Evolutionary conservation across 148 eudicot genomes (phyloP), one percentile per base, ranked within the genome.

Genomic region (Nyssa sinensis): DNA sequence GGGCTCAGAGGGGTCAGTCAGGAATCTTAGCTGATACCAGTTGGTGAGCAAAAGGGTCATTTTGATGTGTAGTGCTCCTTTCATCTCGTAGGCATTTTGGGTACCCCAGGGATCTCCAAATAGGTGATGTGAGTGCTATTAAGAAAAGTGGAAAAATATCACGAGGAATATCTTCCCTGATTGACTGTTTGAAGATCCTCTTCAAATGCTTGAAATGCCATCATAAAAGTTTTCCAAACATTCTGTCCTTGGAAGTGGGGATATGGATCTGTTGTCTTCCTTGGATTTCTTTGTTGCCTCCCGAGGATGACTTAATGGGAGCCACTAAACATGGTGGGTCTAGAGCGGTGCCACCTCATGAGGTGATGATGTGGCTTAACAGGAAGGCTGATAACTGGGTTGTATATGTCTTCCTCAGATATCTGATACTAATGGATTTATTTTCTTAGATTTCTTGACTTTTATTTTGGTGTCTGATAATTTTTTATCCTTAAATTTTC

Each of bases 361-460:
- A 53, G 14, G 75, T 89, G 60, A 32, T 82, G 27, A 25, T 64
- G 9, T 93, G 98, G 96, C 92, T 93, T 5, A 87, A 93, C 74
- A 34, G 23, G 35, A 82, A 80, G 3, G 79, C 62, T 12, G 86
- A 89, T 73, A 79, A 58, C 5, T 81, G 84, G 23, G 92, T 93
- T 23, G 34, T 93, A 23, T 88, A 84, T 37, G 88, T 91, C 30
- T 87, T n/a, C n/a, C n/a, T n/a, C n/a, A n/a, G n/a, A n/a, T n/a
- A n/a, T n/a, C n/a, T n/a, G n/a, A n/a, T n/a, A n/a, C n/a, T n/a
- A n/a, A n/a, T n/a, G n/a, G n/a, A n/a, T n/a, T n/a, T n/a, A n/a
- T n/a, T n/a, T n/a, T n/a, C n/a, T n/a, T n/a, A n/a, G n/a, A n/a
- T n/a, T n/a, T n/a, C n/a, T n/a, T n/a, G n/a, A n/a, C n/a, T n/a